Conservation (phyloP, 306 rosid genomes). For the Begonia fuchsioides region DNA sequence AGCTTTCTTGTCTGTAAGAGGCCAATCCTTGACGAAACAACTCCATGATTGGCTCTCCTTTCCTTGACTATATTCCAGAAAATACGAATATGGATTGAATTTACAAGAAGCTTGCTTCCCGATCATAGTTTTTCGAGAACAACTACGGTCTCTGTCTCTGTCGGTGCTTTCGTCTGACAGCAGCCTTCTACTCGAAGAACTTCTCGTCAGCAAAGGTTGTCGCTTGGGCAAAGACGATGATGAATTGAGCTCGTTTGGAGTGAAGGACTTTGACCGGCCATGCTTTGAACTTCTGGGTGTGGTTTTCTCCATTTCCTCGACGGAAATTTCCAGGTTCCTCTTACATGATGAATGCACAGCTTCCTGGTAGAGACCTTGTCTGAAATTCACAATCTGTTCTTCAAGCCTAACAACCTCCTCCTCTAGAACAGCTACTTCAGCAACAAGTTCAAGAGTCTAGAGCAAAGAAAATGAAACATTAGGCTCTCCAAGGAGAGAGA, state of each 20-base stretch:
- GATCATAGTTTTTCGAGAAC: slow-evolving; percentile 18
- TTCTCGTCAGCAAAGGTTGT: slow-evolving; percentile 63
- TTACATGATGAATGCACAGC: slow-evolving; percentile 56
- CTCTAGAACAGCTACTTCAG: no score
- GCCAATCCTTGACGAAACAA: no score
- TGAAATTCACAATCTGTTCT: slow-evolving; percentile 69
- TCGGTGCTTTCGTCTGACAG: slow-evolving; percentile 25
- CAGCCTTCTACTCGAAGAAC: slow-evolving; percentile 54
- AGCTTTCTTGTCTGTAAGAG: slow-evolving; percentile 45
- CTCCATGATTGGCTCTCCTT: slow-evolving; percentile 49
- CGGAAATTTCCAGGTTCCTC: slow-evolving; percentile 35
- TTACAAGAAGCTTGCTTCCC: slow-evolving; percentile 29
- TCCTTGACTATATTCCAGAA: slow-evolving; percentile 44
- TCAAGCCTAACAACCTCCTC: slow-evolving; percentile 79
- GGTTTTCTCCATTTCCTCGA: slow-evolving; percentile 25
- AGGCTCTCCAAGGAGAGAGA: no score
- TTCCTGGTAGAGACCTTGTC: slow-evolving; percentile 76
- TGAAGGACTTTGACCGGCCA: slow-evolving; percentile 61
- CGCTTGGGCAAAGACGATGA: slow-evolving; percentile 17
- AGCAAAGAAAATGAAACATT: slow-evolving; percentile 11
- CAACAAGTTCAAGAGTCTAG: slow-evolving; percentile 80
- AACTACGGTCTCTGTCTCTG: slow-evolving; percentile 22
- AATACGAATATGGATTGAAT: slow-evolving; percentile 23
- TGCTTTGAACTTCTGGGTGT: slow-evolving; percentile 40
- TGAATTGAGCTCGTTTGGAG: slow-evolving; percentile 48